These are phyloP conservation scores for Sclerotinia nivalis DNA, from an alignment of 2,329 filamentous ascomycete species.

Conservation along the genomic window DNA sequence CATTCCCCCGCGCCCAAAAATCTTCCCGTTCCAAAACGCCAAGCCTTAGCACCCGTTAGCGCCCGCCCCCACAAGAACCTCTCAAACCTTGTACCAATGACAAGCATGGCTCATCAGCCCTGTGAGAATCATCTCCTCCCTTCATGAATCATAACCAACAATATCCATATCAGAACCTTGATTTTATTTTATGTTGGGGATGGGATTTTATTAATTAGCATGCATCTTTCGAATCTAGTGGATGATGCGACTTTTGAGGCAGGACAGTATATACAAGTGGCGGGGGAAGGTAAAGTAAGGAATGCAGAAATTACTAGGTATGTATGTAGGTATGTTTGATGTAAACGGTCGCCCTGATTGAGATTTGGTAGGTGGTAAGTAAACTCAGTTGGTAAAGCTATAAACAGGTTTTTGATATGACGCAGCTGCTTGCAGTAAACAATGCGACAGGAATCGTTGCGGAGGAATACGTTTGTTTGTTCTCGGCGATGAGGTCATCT, in stretches of 20 bases:
- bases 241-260: background rate
- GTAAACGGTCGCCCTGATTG: background rate
- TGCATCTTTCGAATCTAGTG: background rate
- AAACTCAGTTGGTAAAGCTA: background rate
- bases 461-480: background rate
- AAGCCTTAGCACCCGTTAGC: conserved; percentile 7
- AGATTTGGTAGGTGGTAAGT: background rate
- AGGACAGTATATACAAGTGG: background rate
- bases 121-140: background rate
- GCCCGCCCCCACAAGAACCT: background rate
- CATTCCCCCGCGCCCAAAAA: background rate
- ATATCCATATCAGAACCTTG: too few species aligned
- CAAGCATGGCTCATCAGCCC: conserved; percentile 11
- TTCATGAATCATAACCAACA: background rate
- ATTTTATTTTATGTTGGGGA: background rate
- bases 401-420: conserved; percentile 21
- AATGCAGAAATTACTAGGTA: background rate
- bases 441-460: background rate
- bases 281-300: background rate
- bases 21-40: background rate
- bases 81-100: conserved; percentile 14
- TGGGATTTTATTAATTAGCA: background rate
- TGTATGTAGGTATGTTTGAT: background rate
- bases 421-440: background rate
- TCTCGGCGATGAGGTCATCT: conserved; percentile 9